These are phyloP conservation scores for Chrysoporthe austroafricana DNA, from an alignment of 2,329 filamentous ascomycete genomes.

Conservation along the genomic window DNA sequence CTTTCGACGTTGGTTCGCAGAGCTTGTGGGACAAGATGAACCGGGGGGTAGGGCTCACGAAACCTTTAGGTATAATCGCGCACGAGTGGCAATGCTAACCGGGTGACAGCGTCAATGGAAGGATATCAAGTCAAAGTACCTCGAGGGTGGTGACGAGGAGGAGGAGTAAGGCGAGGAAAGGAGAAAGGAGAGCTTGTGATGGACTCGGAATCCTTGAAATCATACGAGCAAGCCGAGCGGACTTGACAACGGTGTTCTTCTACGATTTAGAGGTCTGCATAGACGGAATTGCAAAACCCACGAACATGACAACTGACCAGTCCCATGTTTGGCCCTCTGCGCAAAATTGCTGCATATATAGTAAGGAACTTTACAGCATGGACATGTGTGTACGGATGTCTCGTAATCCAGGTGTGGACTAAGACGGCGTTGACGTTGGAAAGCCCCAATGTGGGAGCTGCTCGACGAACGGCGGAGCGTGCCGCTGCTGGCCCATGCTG, in stretches of 20 bases:
- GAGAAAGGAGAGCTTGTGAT: background rate
- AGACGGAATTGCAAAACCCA: conserved; percentile 21
- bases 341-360: no score
- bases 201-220: background rate
- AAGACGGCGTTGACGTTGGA: background rate
- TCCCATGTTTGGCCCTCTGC: background rate
- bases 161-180: conserved; percentile 45
- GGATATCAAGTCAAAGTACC: conserved; percentile 92
- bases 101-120: conserved; percentile 95
- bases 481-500: background rate
- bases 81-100: conserved; percentile 10
- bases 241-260: conserved; percentile 21
- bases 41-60: conserved; percentile 56
- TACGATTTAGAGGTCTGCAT: conserved; percentile 28
- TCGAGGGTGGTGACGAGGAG: conserved; percentile 71
- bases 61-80: conserved; percentile 62
- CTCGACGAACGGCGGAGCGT: background rate
- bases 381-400: background rate
- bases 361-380: background rate
- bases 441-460: background rate
- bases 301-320: conserved; percentile 10
- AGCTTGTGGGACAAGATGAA: conserved; percentile 90
- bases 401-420: background rate
- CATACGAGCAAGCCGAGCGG: background rate
- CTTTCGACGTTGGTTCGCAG: conserved; percentile 81